phyloP scores from a whole-genome alignment of 1,284 basidiomycete species.

The Boletus hoseneyae region DNA sequence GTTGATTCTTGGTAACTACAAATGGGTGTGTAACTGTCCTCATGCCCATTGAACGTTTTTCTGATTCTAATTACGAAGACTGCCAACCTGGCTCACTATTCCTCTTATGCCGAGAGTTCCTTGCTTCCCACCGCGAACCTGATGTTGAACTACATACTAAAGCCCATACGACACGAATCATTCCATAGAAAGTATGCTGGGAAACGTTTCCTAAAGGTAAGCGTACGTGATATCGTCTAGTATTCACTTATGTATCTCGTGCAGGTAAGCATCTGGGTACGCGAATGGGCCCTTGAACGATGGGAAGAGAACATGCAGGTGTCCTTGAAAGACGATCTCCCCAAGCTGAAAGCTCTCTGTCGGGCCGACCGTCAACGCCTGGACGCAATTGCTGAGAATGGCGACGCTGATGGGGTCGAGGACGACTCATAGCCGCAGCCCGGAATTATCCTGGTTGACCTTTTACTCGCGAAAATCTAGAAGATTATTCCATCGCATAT shows the following conservation, averaged over 20 bases:
- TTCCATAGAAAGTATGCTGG: slow-evolving; percentile 83
- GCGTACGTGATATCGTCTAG: background rate
- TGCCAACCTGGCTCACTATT: slow-evolving; percentile 88
- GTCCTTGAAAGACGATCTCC: slow-evolving; percentile 49
- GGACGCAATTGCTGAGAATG: slow-evolving; percentile 23
- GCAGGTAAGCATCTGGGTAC: slow-evolving; percentile 58
- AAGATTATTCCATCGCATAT: slow-evolving; percentile 25
- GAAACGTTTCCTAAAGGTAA: slow-evolving; percentile 83
- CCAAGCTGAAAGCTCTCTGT: slow-evolving; percentile 51
- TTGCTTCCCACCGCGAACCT: slow-evolving; percentile 86
- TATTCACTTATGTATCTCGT: slow-evolving; percentile 3
- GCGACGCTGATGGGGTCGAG: slow-evolving; percentile 14
- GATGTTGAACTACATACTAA: slow-evolving; percentile 91
- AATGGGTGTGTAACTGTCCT: slow-evolving; percentile 65
- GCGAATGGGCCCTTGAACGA: slow-evolving; percentile 59
- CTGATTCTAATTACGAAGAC: slow-evolving; percentile 45
- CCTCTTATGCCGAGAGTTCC: slow-evolving; percentile 82
- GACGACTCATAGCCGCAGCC: slow-evolving; percentile 22
- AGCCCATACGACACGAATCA: slow-evolving; percentile 68
- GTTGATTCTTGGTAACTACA: slow-evolving; percentile 76
- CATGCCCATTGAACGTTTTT: background rate
- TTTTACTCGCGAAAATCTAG: slow-evolving; percentile 14
- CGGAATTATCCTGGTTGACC: background rate
- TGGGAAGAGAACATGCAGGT: slow-evolving; percentile 58
- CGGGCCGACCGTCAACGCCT: slow-evolving; percentile 36